These are phyloP conservation scores for Fusarium redolens DNA, from an alignment of 2,329 filamentous ascomycete species.

Conservation along the genomic window DNA sequence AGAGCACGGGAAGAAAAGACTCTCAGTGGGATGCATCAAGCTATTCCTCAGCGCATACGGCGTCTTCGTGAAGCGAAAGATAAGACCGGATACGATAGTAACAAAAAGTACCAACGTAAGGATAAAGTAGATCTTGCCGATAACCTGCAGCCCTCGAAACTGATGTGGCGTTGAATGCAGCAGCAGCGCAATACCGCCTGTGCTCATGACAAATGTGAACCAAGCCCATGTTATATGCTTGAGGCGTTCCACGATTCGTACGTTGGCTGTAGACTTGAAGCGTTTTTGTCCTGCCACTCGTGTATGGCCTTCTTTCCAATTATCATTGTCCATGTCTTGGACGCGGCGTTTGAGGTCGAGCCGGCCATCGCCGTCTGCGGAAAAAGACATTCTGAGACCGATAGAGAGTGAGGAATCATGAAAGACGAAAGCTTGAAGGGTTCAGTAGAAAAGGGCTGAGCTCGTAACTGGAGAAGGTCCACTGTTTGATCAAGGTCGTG, in stretches of 20 bases:
- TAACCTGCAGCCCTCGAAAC: conserved; percentile 58
- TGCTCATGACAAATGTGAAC: conserved; percentile 51
- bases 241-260: conserved; percentile 38
- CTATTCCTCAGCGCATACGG: conserved; percentile 65
- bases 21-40: conserved; percentile 62
- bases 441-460: neutral
- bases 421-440: neutral
- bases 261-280: conserved; percentile 22
- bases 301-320: conserved; percentile 45
- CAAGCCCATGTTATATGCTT: conserved; percentile 48
- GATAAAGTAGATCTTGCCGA: conserved; percentile 61
- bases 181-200: conserved; percentile 47
- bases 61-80: conserved; percentile 67
- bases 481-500: conserved; percentile 10
- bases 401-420: neutral
- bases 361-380: neutral
- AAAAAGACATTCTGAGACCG: conserved; percentile 14
- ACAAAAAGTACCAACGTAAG: conserved; percentile 63
- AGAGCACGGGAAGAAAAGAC: conserved; percentile 71
- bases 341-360: conserved; percentile 31
- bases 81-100: conserved; percentile 63
- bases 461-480: neutral
- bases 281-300: conserved; percentile 40
- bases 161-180: conserved; percentile 54
- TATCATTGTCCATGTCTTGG: conserved; percentile 39